Evolutionary conservation across 1,284 basidiomycete genomes (phyloP).

Genomic region (Marasmius oreades): DNA sequence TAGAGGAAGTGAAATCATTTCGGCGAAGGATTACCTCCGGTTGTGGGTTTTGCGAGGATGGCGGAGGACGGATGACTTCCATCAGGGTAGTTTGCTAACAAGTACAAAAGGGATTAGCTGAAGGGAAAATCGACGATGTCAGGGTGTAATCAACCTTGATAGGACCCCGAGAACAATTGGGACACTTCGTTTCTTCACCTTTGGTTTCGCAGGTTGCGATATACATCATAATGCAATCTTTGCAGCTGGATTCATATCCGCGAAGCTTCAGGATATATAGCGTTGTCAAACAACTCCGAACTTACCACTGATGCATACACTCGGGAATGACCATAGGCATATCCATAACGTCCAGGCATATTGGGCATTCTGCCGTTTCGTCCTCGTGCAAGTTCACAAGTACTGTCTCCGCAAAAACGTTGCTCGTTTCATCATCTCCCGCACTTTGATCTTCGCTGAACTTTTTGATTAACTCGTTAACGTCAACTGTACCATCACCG

Average conservation of each 20-base stretch:
- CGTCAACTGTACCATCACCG: slow-evolving; percentile 45
- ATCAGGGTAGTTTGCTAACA: slow-evolving; percentile 57
- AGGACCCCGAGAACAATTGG: slow-evolving; percentile 66
- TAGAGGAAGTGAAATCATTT: slow-evolving; percentile 85
- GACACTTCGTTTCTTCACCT: slow-evolving; percentile 67
- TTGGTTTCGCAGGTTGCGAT: slow-evolving; percentile 63
- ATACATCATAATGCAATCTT: slow-evolving; percentile 76
- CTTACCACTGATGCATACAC: slow-evolving; percentile 78
- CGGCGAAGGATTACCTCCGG: slow-evolving; percentile 58
- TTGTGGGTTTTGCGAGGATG: slow-evolving; percentile 36
- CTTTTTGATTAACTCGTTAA: slow-evolving; percentile 61
- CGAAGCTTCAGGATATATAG: background rate
- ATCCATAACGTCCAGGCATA: slow-evolving; percentile 79
- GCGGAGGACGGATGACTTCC: slow-evolving; percentile 52
- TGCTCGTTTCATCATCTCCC: slow-evolving; percentile 29
- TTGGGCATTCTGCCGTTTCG: slow-evolving; percentile 67
- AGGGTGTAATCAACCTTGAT: slow-evolving; percentile 41
- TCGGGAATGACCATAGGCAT: slow-evolving; percentile 66
- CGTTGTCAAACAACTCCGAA: background rate
- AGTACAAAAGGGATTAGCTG: background rate
- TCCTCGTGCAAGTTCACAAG: slow-evolving; percentile 30
- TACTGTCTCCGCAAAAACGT: slow-evolving; percentile 51
- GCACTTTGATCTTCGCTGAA: slow-evolving; percentile 42
- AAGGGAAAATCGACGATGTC: background rate
- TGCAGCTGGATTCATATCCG: slow-evolving; percentile 52